Evolutionary conservation across 768 basidiomycete species (phyloP).

Genomic region (Roridomyces roridus): DNA sequence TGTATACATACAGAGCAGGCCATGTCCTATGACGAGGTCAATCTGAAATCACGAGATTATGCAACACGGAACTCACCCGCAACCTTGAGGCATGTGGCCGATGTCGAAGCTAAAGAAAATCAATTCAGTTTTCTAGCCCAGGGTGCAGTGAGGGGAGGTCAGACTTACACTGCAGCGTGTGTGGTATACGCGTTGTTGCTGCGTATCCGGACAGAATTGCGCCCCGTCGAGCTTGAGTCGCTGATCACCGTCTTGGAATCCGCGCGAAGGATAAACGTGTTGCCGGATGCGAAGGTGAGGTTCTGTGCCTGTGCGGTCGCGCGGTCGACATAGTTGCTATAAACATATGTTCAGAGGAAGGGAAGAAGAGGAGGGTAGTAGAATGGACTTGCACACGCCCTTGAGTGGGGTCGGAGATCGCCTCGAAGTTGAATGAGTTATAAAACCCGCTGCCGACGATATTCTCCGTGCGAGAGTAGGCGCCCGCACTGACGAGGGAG

Average conservation of each 20-base stretch:
- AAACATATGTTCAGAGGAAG: background rate
- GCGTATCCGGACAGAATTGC: slow-evolving; percentile 60
- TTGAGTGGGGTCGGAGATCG: slow-evolving; percentile 60
- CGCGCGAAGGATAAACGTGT: slow-evolving; percentile 59
- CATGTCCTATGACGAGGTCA: slow-evolving; percentile 32
- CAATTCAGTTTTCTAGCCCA: slow-evolving; percentile 43
- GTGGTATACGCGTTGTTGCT: slow-evolving; percentile 57
- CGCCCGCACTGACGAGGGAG: slow-evolving; percentile 37
- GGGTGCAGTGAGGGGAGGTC: no score
- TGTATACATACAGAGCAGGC: slow-evolving; percentile 46
- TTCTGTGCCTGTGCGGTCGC: slow-evolving; percentile 51
- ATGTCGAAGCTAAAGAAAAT: slow-evolving; percentile 48
- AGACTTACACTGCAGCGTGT: slow-evolving; percentile 58
- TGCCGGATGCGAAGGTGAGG: slow-evolving; percentile 54
- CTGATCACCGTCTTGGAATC: slow-evolving; percentile 52
- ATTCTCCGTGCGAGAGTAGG: slow-evolving; percentile 49
- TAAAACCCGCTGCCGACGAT: slow-evolving; percentile 55
- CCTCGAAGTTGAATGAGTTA: slow-evolving; percentile 53
- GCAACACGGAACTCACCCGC: slow-evolving; percentile 41
- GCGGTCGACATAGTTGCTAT: slow-evolving; percentile 49
- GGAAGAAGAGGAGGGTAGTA: background rate
- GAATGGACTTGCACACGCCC: slow-evolving; percentile 70
- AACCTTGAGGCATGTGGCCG: slow-evolving; percentile 61
- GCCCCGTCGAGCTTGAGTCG: slow-evolving; percentile 52
- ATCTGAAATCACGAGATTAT: background rate